phyloP scores from a whole-genome alignment of 129 eudicot species.

The Arctium minus region DNA sequence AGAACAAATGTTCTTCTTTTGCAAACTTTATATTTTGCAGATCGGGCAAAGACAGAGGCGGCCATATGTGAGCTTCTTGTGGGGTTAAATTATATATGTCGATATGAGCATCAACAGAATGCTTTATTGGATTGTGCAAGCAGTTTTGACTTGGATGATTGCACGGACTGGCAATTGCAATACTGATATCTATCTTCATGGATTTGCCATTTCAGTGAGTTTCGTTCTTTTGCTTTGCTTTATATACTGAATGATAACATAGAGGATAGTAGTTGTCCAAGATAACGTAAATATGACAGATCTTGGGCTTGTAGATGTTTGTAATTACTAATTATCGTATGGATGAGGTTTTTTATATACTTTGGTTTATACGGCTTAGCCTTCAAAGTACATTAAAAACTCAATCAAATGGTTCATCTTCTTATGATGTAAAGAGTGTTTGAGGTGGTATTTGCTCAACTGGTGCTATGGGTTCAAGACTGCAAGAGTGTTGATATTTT shows the following conservation, averaged over 20 bases:
- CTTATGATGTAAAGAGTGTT: background rate
- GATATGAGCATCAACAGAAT: conserved; percentile 88
- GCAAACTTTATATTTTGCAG: conserved; percentile 89
- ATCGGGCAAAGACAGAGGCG: conserved; percentile 66
- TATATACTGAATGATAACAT: background rate
- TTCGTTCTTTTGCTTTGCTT: background rate
- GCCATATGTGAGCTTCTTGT: conserved; percentile 85
- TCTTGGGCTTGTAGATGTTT: background rate
- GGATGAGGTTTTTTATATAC: background rate
- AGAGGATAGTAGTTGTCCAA: background rate
- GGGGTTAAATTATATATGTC: conserved; percentile 89
- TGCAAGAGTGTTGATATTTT: background rate
- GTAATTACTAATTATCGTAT: background rate
- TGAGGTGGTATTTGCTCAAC: background rate
- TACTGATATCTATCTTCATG: conserved; percentile 24
- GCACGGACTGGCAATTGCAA: conserved; percentile 82
- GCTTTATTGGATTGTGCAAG: conserved; percentile 89
- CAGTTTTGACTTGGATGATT: conserved; percentile 86
- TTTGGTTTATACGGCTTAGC: background rate
- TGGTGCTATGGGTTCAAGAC: background rate
- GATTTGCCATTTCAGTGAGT: conserved; percentile 25
- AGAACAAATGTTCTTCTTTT: conserved; percentile 84
- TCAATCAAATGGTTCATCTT: background rate
- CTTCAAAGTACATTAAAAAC: background rate
- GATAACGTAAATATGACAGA: background rate